Base-by-base conservation (phyloP, 1,284 basidiomycete genomes). In the Microbotryum lychnidis-dioicae region DNA sequence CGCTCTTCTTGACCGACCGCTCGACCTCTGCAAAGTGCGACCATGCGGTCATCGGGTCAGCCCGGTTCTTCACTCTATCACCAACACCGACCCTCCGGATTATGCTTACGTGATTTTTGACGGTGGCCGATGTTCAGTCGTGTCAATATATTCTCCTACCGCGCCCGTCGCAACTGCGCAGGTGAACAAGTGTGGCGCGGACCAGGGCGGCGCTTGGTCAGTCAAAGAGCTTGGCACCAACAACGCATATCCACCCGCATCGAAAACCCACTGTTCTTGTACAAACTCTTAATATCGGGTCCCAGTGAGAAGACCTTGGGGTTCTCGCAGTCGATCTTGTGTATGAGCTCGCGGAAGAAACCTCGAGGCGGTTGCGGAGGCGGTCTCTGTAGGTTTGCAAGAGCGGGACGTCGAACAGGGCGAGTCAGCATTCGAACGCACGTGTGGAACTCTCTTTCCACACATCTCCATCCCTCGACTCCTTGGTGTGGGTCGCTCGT, bases 1-100 rank as follows among this genome's bases (percentile, higher is more conserved):
- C 93, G 86, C 62, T 93, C 91, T 73, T 97, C 96, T 31, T 65
- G 63, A 3, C 67, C 65, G 14, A 67, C 60, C 10, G 67, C 62
- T 21, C 65, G 67, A 6, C 65, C 67, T 21, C 65, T 69, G 57
- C 5, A 5, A 33, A 49, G 20, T 8, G 16, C 6, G 21, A 48
- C 14, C 23, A 53, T 23, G 21, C 48, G 45, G 12, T 21, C 16
- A 7, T 49, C 7, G 20, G 16, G 45, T 51, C 47, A 59, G 58
- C 1, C 70, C 68, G 62, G 21, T 4, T 47, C 14, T 20, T 55
- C 45, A 27, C n/a, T 23, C 51, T 53, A 27, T 10, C 16, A 18
- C 37, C 37, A 12, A 5, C 16, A 42, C 37, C 62, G 61, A 47
- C 31, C 8, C 8, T 31, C 31, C 31, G 1, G 58, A 54, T 54